Evolutionary conservation across 257 asterid genomes (phyloP).

Genomic region (Coffea eugenioides): DNA sequence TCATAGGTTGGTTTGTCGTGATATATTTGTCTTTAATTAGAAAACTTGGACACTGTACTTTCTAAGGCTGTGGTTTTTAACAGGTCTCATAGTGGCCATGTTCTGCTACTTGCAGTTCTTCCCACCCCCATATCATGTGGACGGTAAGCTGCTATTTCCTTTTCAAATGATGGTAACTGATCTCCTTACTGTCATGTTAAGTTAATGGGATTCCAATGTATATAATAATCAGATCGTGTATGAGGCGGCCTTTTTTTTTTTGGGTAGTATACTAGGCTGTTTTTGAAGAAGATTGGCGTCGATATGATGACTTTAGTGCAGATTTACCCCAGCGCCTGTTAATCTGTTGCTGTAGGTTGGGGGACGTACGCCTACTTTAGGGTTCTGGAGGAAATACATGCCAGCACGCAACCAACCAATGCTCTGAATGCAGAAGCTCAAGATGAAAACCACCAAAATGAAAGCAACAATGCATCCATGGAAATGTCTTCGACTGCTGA

Average conservation of each 20-base stretch:
- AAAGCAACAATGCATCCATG: slow-evolving; percentile 20
- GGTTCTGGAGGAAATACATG: slow-evolving; percentile 44
- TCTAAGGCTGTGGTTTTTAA: slow-evolving; percentile 4
- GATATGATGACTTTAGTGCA: too few relatives aligned
- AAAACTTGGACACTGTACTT: neutral
- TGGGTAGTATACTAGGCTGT: neutral
- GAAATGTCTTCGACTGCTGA: slow-evolving; percentile 20
- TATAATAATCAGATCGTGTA: neutral
- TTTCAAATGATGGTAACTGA: neutral
- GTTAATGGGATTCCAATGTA: neutral
- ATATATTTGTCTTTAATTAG: neutral
- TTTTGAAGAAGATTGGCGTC: neutral
- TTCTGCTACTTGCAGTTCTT: slow-evolving; percentile 87
- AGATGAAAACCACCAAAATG: slow-evolving; percentile 37
- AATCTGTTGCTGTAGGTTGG: slow-evolving; percentile 51
- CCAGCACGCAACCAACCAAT: slow-evolving; percentile 4
- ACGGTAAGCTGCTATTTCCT: slow-evolving; percentile 39
- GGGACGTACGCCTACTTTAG: slow-evolving; percentile 55
- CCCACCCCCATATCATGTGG: slow-evolving; percentile 73
- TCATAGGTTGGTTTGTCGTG: slow-evolving; percentile 52
- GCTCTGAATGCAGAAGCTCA: slow-evolving; percentile 21
- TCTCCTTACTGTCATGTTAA: neutral
- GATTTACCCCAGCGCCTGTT: neutral
- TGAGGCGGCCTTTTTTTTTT: neutral
- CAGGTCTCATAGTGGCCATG: slow-evolving; percentile 63